These are phyloP conservation scores for Verticillium dahliae DNA, from an alignment of 2,329 filamentous ascomycete genomes.

Conservation along the genomic window DNA sequence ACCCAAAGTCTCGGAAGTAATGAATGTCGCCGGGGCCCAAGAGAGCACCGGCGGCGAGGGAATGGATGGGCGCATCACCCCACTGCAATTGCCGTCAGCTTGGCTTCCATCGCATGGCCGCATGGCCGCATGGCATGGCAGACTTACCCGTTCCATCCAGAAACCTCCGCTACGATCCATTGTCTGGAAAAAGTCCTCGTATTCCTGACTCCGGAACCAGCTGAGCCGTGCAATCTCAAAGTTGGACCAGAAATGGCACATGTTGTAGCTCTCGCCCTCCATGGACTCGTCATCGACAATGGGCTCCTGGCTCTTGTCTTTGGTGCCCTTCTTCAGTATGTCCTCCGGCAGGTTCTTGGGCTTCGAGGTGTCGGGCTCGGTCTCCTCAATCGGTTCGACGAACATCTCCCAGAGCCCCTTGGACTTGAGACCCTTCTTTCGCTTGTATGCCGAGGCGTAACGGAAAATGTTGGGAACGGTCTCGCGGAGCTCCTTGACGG, in stretches of 20 bases:
- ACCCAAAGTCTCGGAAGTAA: constrained; percentile 98
- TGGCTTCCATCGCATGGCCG: background rate
- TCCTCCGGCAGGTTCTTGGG: constrained; percentile 71
- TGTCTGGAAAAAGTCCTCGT: constrained; percentile 97
- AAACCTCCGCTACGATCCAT: constrained; percentile 98
- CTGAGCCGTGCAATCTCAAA: constrained; percentile 94
- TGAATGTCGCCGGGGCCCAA: constrained; percentile 80
- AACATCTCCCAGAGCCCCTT: constrained; percentile 99
- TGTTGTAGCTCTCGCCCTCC: constrained; percentile 98
- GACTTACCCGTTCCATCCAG: constrained; percentile 90
- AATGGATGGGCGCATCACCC: constrained; percentile 98
- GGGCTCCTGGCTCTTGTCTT: constrained; percentile 60
- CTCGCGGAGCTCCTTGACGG: constrained; percentile 94
- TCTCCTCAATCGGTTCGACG: constrained; percentile 65
- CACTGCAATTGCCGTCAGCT: constrained; percentile 51
- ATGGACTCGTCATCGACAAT: constrained; percentile 87
- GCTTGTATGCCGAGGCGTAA: constrained; percentile 97
- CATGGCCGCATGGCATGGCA: background rate
- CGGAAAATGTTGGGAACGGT: constrained; percentile 98
- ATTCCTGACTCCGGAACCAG: constrained; percentile 96
- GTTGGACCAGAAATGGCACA: constrained; percentile 99
- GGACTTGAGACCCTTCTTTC: constrained; percentile 81
- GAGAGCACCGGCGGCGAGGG: constrained; percentile 85
- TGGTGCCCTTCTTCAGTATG: constrained; percentile 67
- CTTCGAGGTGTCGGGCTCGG: constrained; percentile 51